Evolutionary conservation across 2,329 filamentous ascomycete species (phyloP).

Genomic region (Emmonsiellopsis sp.): DNA sequence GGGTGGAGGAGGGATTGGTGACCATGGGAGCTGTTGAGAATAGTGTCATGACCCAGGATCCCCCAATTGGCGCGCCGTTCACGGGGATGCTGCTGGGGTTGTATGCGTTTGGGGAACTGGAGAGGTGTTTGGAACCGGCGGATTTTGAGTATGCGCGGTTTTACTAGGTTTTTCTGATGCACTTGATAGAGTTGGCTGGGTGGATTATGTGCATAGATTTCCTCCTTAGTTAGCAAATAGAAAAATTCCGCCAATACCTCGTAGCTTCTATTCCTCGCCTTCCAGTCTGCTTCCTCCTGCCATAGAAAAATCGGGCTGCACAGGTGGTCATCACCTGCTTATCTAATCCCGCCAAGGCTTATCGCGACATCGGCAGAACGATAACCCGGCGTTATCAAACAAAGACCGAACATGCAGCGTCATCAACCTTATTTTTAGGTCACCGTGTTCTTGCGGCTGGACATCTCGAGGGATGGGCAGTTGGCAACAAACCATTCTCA

Average conservation of each 20-base stretch:
- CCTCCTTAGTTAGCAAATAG: background rate
- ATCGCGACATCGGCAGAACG: background rate
- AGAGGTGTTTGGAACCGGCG: conserved; percentile 32
- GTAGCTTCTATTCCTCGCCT: no score
- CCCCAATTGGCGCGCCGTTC: conserved; percentile 33
- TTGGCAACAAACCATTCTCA: no score
- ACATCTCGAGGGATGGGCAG: no score
- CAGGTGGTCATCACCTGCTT: background rate
- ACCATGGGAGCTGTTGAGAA: conserved; percentile 25
- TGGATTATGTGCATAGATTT: background rate
- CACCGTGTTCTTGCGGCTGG: no score
- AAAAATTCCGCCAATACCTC: no score
- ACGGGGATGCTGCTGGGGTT: conserved; percentile 41
- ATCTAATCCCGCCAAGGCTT: background rate
- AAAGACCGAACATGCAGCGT: background rate
- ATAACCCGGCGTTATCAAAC: background rate
- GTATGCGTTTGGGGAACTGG: conserved; percentile 35
- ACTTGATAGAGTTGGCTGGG: background rate
- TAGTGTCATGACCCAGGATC: conserved; percentile 24
- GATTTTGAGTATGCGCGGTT: conserved; percentile 31
- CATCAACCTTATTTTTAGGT: background rate
- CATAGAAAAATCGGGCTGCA: no score
- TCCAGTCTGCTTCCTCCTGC: no score
- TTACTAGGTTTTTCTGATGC: background rate
- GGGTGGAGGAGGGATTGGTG: conserved; percentile 9